These are phyloP conservation scores for Mycena metata DNA, from an alignment of 768 basidiomycete species.

Conservation along the genomic window DNA sequence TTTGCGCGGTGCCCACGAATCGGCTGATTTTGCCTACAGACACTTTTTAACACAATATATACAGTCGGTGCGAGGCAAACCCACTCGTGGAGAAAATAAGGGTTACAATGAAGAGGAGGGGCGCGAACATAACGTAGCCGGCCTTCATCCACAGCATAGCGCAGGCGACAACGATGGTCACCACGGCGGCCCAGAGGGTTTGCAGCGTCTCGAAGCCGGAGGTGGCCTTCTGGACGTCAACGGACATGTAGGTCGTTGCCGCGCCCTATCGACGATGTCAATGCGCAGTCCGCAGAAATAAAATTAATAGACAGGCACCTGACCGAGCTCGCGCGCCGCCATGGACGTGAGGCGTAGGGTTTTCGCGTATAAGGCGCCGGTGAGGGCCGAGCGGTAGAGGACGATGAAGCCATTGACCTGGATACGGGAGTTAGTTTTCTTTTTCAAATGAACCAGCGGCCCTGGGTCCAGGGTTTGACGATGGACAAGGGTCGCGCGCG, in stretches of 20 bases:
- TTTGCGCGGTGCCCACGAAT: constrained; percentile 22
- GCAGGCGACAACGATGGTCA: constrained; percentile 24
- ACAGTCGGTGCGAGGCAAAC: background rate
- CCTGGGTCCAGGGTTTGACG: too few species aligned
- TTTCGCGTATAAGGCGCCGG: constrained; percentile 26
- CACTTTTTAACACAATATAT: background rate
- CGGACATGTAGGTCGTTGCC: constrained; percentile 30
- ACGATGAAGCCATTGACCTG: constrained; percentile 28
- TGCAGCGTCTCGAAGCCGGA: constrained; percentile 17
- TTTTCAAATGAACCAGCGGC: too few species aligned
- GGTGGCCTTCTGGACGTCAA: constrained; percentile 27
- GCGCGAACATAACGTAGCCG: constrained; percentile 23
- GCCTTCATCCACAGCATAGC: constrained; percentile 23
- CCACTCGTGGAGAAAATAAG: constrained; percentile 7
- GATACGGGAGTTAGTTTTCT: too few species aligned
- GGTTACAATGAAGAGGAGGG: constrained; percentile 13
- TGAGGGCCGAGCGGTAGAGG: constrained; percentile 29
- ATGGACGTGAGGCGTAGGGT: constrained; percentile 20
- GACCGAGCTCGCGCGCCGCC: constrained; percentile 29
- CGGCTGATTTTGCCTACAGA: constrained; percentile 15
- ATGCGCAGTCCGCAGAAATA: background rate
- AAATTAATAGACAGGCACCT: background rate
- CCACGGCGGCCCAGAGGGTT: constrained; percentile 22
- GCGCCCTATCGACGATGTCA: constrained; percentile 10
- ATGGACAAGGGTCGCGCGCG: too few species aligned